Evolutionary conservation across 2,329 filamentous ascomycete species (phyloP).

Genomic region (Fusarium sp.): DNA sequence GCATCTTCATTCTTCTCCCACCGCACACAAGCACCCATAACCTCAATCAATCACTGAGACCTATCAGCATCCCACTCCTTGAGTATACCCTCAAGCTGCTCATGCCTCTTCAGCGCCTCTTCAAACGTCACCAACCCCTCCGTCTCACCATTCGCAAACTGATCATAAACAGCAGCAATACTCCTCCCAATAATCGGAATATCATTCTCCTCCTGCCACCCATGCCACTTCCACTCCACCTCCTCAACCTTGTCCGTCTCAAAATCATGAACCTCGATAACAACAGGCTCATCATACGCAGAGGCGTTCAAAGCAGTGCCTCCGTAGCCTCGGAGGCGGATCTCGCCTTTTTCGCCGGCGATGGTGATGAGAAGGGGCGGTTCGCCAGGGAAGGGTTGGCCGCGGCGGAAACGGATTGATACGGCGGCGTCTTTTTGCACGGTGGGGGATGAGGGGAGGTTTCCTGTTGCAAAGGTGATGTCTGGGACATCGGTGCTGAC

Average conservation of each 20-base stretch:
- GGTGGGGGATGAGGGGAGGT: constrained; percentile 43
- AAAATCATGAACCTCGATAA: constrained; percentile 63
- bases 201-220: constrained; percentile 56
- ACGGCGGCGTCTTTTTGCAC: constrained; percentile 54
- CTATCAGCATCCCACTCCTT: constrained; percentile 25
- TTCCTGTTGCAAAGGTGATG: constrained; percentile 52
- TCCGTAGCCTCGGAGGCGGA: constrained; percentile 52
- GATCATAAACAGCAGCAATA: constrained; percentile 68
- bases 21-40: accelerated
- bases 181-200: constrained; percentile 58
- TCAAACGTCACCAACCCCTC: constrained; percentile 49
- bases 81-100: constrained; percentile 55
- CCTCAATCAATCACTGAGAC: not conserved
- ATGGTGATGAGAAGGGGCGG: constrained; percentile 62
- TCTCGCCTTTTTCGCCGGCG: constrained; percentile 63
- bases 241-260: constrained; percentile 57
- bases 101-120: constrained; percentile 60
- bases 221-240: constrained; percentile 58
- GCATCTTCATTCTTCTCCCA: too few species aligned
- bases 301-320: constrained; percentile 47
- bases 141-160: constrained; percentile 54
- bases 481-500: constrained; percentile 59
- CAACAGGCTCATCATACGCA: constrained; percentile 52
- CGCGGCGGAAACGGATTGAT: constrained; percentile 58
- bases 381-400: constrained; percentile 60